These are phyloP conservation scores for Botrytis fabae DNA, from an alignment of 2,329 filamentous ascomycete species.

Conservation along the genomic window DNA sequence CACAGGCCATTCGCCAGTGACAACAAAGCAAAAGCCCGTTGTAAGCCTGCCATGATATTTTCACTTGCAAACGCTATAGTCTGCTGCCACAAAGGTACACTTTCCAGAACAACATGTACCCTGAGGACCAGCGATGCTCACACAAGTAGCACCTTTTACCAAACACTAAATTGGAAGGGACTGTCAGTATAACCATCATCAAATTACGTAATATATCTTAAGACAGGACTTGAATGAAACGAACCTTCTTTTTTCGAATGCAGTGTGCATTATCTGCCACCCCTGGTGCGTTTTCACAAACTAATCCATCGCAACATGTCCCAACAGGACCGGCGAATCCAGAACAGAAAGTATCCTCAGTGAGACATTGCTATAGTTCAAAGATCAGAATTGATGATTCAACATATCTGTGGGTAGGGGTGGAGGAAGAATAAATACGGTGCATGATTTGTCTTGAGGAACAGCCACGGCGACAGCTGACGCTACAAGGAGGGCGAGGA, in stretches of 20 bases:
- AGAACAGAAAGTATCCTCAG: not conserved
- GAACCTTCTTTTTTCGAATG: conserved; percentile 14
- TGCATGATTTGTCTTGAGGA: conserved; percentile 10
- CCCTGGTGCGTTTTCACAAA: not conserved
- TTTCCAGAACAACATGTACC: conserved; percentile 10
- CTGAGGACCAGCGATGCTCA: not conserved
- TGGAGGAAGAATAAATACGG: not conserved
- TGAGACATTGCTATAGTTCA: conserved; percentile 9
- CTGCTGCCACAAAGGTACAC: conserved; percentile 9
- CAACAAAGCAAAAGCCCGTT: not conserved
- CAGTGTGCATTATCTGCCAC: conserved; percentile 20
- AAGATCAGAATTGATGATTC: not conserved
- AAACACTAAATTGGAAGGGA: not conserved
- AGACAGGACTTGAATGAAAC: not conserved
- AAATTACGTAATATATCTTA: not conserved
- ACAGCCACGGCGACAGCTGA: not conserved
- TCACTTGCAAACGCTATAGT: conserved; percentile 10
- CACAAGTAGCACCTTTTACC: not conserved
- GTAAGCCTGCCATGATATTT: fast-evolving
- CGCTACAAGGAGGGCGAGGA: not conserved
- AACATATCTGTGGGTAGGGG: no score
- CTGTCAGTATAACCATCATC: not conserved
- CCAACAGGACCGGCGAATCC: conserved; percentile 18
- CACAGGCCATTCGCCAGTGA: not conserved
- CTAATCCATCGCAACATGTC: conserved; percentile 7